Evolutionary conservation across 495 filamentous ascomycete genomes (phyloP), one percentile per base, ranked within the genome.

Genomic region (Podospora appendiculata): DNA sequence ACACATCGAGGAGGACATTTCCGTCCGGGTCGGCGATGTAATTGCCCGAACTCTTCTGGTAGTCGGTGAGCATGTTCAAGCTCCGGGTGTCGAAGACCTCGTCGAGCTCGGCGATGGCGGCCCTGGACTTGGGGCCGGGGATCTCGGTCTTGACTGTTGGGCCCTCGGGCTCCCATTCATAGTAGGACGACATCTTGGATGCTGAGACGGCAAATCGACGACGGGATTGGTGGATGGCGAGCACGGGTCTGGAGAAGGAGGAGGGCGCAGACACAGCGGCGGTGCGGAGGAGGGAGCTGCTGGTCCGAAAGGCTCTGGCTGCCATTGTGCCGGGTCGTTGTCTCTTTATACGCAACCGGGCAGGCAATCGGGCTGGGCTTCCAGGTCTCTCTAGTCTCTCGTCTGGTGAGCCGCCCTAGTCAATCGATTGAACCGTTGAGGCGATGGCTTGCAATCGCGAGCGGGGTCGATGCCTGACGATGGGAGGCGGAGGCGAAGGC

Each of bases 51-150:
- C 87, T 89, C 69, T 85, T 82, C 47, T 76, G 65, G 69, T 91
- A 96, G 68, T 95, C 84, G 53, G 86, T 78, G 58, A 95, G 75
- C 86, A 96, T 91, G 76, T 96, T 96, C 76, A 96, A 71, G 71
- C 84, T 89, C 60, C 92, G 81, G 2, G 89, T 92, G 67, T 98
- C 93, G 63, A 95, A 98, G 54, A 98, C 89, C 71, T 85, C 73
- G 70, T 90, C 70, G 48, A 98, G 75, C 59, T 71, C 69, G 41
- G 58, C 50, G 32, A 73, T 72, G 62, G 87, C 76, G 51, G 81
- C 79, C 61, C 87, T 81, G 38, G 88, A 81, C 72, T 83, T 77
- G 44, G 91, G 90, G 3, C 92, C 93, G 12, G 92, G 92, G 58
- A 97, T 90, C 35, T 80, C 71, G 7, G 87, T 95, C 66, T 80